These are phyloP conservation scores for Uronychia binucleata DNA, from an alignment of 73 alveolate genomes.

Conservation along the genomic window DNA sequence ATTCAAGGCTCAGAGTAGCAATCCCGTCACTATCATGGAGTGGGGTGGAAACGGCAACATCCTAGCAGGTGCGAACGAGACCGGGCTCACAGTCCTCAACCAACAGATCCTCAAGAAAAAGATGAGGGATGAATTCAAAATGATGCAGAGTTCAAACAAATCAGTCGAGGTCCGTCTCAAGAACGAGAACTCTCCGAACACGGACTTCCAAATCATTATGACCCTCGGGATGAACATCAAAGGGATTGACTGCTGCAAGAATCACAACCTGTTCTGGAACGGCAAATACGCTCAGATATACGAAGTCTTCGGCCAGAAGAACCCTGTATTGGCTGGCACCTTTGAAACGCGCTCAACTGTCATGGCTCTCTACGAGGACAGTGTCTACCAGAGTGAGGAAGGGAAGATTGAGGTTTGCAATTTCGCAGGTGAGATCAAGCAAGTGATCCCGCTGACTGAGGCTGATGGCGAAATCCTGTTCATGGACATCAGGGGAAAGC, in stretches of 20 bases:
- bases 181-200: conserved; percentile 65
- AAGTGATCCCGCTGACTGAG: conserved; percentile 84
- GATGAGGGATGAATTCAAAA: conserved; percentile 86
- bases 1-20: conserved; percentile 64
- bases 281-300: conserved; percentile 87
- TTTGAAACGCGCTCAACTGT: conserved; percentile 79
- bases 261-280: conserved; percentile 84
- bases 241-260: conserved; percentile 86
- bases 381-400: conserved; percentile 73
- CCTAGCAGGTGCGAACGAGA: conserved; percentile 73
- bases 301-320: conserved; percentile 74
- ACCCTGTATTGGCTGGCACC: conserved; percentile 62
- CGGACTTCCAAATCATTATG: conserved; percentile 71
- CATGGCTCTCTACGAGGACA: conserved; percentile 87
- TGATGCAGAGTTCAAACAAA: conserved; percentile 86
- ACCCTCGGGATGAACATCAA: conserved; percentile 82
- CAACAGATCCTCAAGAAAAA: conserved; percentile 90
- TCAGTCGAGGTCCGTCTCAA: conserved; percentile 80
- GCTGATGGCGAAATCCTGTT: conserved; percentile 90
- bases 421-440: conserved; percentile 90
- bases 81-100: conserved; percentile 77
- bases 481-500: conserved; percentile 78
- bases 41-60: conserved; percentile 90
- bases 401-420: conserved; percentile 88
- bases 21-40: conserved; percentile 59